Percentiles rank a stretch among this genome's conserved stretches.
Conservation (phyloP, 768 basidiomycete genomes). For the Sporobolomyces pararoseus region DNA sequence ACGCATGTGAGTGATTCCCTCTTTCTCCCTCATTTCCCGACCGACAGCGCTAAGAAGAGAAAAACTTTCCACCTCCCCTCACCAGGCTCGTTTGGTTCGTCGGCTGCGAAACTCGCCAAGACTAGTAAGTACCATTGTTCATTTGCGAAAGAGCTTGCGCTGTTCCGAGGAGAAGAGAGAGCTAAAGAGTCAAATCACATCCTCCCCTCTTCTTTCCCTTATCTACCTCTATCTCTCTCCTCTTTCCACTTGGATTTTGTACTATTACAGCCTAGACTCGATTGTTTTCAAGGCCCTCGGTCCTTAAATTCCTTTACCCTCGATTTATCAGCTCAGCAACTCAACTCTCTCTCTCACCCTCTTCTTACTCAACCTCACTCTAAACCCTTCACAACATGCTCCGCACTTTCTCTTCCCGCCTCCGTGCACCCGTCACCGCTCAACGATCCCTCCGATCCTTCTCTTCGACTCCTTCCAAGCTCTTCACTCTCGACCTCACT, state of each 20-base stretch:
- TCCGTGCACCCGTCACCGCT: constrained; percentile 15
- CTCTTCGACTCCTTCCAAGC: constrained; percentile 18
- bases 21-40: not conserved
- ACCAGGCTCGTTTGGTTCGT: constrained; percentile 26
- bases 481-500: constrained; percentile 30
- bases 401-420: constrained; percentile 37
- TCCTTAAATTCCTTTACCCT: constrained; percentile 4
- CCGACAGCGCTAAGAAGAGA: not conserved
- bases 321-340: not conserved
- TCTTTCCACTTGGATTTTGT: not conserved
- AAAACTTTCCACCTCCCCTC: not conserved
- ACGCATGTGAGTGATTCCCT: constrained; percentile 5
- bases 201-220: no score
- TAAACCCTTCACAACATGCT: constrained; percentile 28
- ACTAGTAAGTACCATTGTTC: constrained; percentile 14
- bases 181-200: constrained; percentile 6
- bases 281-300: constrained; percentile 36
- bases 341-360: not conserved
- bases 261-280: constrained; percentile 25
- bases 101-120: constrained; percentile 23
- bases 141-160: not conserved
- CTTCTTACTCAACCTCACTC: not conserved
- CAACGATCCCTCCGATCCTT: constrained; percentile 27
- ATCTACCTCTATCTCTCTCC: not conserved
- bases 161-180: not conserved